Evolutionary conservation across 352 stramenopile species (phyloP), one percentile per base, ranked within the genome.

Genomic region (Phytophthora boehmeriae): DNA sequence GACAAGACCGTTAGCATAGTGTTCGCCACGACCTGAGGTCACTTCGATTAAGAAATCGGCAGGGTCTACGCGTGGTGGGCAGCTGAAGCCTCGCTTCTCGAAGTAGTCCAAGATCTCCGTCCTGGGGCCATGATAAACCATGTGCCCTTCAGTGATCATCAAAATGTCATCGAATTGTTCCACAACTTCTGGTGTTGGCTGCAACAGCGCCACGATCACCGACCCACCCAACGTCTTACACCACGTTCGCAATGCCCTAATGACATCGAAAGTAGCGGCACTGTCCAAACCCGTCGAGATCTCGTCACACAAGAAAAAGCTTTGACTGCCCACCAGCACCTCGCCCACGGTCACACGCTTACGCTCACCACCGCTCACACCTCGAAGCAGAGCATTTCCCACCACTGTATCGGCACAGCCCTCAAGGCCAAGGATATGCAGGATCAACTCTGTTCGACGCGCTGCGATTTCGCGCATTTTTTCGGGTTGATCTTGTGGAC

Each of bases 141-240:
- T 66, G 46, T 90, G 76, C 2, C 97, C 96, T 55, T 97, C 84
- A 66, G 94, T 94, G 30, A 99, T 62, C 63, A 99, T 80, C 36
- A 98, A 80, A 27, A 99, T 83, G 50, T 99, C 89, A 68, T 99
- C 97, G 64, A 99, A 99, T 27, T 97, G 73, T 50, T 92, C 88
- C n/a, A 98, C 93, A 5, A 97, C 94, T 71, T 99, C 96, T 0
- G 96, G 95, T 13, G 80, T 80, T 2, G 75, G 75, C 32, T 84
- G 75, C 38, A 79, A 28, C 20, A 80, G 49, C 9, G 69, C 70
- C 19, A 83, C 61, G 8, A 80, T 62, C 27, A 69, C 58, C 11
- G 75, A 75, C 27, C 52, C 88, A 28, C 38, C 61, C 39, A 67
- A 53, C 13, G 60, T 71, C 53, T 66, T 83, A 28, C 71, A 80